These are phyloP conservation scores for Euphorbia lathyris DNA, from an alignment of 345 rosid species.

Conservation along the genomic window DNA sequence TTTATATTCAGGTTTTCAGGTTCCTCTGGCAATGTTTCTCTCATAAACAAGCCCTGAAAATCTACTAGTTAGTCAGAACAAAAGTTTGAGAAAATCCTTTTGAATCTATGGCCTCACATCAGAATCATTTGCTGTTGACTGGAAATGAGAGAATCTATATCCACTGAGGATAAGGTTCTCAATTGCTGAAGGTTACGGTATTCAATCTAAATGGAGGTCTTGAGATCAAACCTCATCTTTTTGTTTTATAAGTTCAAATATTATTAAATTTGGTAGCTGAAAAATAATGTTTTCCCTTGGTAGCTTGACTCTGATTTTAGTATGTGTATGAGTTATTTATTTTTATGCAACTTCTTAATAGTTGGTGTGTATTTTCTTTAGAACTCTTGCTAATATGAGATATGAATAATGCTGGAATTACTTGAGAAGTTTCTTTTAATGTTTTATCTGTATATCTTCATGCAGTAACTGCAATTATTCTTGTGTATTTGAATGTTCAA, in stretches of 20 bases:
- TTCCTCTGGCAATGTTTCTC: not conserved
- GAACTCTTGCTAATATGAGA: not conserved
- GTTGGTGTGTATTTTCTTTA: not conserved
- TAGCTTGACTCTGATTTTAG: not conserved
- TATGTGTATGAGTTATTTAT: not conserved
- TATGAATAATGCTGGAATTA: not conserved
- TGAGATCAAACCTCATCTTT: not conserved
- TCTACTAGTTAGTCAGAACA: not conserved
- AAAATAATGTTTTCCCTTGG: not conserved
- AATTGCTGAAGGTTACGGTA: not conserved
- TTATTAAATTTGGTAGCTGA: not conserved
- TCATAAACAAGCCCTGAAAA: not conserved
- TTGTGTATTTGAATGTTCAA: slow-evolving; percentile 72
- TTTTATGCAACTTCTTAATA: not conserved
- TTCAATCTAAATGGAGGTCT: not conserved
- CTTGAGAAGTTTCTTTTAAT: not conserved
- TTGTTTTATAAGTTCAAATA: not conserved
- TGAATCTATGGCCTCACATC: not conserved
- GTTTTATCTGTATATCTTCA: slow-evolving; percentile 13
- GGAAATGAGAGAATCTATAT: not conserved
- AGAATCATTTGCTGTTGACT: not conserved
- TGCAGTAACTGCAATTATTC: slow-evolving; percentile 71
- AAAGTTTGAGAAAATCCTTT: not conserved
- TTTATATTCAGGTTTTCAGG: not conserved
- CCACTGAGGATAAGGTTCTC: not conserved